Conservation (phyloP, 768 basidiomycete species). For the Holtermanniella nyarrowii region DNA sequence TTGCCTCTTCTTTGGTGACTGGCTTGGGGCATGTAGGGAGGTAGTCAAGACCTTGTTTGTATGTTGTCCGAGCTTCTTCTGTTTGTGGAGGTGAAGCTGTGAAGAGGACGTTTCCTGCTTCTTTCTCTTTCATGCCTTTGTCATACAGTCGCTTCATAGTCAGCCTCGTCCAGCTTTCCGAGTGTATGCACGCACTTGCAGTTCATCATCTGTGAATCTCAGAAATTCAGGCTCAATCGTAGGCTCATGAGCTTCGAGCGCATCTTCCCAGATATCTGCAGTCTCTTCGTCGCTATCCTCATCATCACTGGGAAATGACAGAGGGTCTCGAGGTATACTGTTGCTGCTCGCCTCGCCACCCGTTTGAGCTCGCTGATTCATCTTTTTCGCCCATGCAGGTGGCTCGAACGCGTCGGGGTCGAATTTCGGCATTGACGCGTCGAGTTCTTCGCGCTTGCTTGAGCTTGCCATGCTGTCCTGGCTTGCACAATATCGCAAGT, state of each 20-base stretch:
- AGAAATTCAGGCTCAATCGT: constrained; percentile 1
- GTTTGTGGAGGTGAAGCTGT: constrained; percentile 49
- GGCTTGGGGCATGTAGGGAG: constrained; percentile 46
- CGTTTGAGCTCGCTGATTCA: background rate
- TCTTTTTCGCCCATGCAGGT: constrained; percentile 19
- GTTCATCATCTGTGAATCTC: constrained; percentile 1
- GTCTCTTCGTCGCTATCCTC: constrained; percentile 7
- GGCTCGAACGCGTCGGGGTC: constrained; percentile 17
- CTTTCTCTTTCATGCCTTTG: constrained; percentile 57
- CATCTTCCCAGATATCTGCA: constrained; percentile 20
- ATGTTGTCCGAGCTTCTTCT: constrained; percentile 60
- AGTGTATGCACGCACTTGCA: constrained; percentile 1
- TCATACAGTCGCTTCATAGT: constrained; percentile 45
- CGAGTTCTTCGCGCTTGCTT: background rate
- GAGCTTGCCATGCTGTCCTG: no score
- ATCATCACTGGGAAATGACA: no score
- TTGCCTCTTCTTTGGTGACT: constrained; percentile 3
- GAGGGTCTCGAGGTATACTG: background rate
- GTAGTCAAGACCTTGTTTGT: constrained; percentile 56
- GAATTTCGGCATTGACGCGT: constrained; percentile 4
- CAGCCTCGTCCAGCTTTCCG: background rate
- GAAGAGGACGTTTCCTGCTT: constrained; percentile 65
- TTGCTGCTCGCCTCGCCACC: constrained; percentile 8
- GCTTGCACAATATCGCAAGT: no score
- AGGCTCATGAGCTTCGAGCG: constrained; percentile 3